Evolutionary conservation across 2,329 filamentous ascomycete species (phyloP).

Genomic region (Colletotrichum paranaense): DNA sequence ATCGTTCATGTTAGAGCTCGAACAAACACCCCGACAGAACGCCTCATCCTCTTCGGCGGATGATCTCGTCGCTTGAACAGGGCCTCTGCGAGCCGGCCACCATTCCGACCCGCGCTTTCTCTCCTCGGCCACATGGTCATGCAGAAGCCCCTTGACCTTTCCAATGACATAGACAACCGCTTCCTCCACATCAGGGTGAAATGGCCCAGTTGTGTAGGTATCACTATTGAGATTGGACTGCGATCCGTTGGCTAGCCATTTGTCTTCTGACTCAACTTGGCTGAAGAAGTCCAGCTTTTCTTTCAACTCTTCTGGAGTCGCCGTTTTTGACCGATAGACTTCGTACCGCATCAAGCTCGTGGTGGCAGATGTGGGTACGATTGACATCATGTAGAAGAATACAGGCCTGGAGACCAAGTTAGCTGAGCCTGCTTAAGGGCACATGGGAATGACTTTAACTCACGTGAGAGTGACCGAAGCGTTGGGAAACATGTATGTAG

Average conservation of each 20-base stretch:
- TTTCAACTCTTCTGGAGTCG: conserved; percentile 47
- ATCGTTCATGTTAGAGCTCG: too few relatives aligned
- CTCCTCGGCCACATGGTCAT: conserved; percentile 3
- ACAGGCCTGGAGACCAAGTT: too few relatives aligned
- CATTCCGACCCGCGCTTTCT: background rate
- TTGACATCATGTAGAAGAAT: too few relatives aligned
- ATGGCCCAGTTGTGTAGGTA: background rate
- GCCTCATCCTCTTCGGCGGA: background rate
- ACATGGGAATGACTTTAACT: conserved; percentile 33
- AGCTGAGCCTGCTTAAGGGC: too few relatives aligned
- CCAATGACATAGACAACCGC: conserved; percentile 10
- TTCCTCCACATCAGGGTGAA: conserved; percentile 2
- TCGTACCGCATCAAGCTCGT: conserved; percentile 59
- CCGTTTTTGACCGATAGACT: conserved; percentile 61
- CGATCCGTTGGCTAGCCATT: too few relatives aligned
- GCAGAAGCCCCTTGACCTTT: background rate
- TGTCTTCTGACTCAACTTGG: conserved; percentile 36
- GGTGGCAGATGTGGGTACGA: conserved; percentile 41
- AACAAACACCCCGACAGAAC: too few relatives aligned
- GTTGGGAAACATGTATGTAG: conserved; percentile 54
- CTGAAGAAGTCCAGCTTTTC: too few relatives aligned
- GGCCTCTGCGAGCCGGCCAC: conserved; percentile 10
- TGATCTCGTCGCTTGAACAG: background rate
- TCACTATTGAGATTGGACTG: too few relatives aligned
- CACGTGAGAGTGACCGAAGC: conserved; percentile 54